Evolutionary conservation across 306 rosid genomes (phyloP), one percentile per base, ranked within the genome.

Genomic region (Styphnolobium japonicum): DNA sequence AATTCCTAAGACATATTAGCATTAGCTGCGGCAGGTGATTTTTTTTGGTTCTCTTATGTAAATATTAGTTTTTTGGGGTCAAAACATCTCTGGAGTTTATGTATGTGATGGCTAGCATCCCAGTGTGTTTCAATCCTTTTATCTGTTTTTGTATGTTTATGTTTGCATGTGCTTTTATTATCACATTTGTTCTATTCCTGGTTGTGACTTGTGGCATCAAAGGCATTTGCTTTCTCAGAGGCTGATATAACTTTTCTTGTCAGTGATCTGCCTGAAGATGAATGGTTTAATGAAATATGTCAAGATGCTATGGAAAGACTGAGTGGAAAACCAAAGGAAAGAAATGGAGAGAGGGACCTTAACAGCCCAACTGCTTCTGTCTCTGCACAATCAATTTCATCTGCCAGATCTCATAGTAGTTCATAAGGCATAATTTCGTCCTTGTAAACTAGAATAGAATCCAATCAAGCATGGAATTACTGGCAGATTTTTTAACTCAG

Each of bases 331-430:
- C 98, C 99, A 18, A 93, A 89, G 81, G 91, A 89, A 51, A 76
- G 82, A 67, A 93, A 90, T 21, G 98, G 96, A 8, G 99, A 93
- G 34, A 91, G 93, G 31, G 99, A 96, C 10, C 90, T 65, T 52
- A 91, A 84, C 77, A 96, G 99, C 89, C 99, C 99, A 21, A 96
- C 99, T 2, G 97, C 99, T 4, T 96, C 99, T 2, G 85, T 93
- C 60, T 95, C 99, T 0, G 99, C 99, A n/a, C 98, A 93, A 14
- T 96, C 99, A 31, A 85, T 96, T 37, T 96, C 99, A 21, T 96
- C 99, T 5, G 88, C 93, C 36, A 90, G 94, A 85, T 96, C 99
- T 71, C 99, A 93, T 58, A 89, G 87, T 56, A 96, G 99, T 83
- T 86, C 99, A 15, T 96, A 76, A 90, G 76, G 65, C 66, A 23